Evolutionary conservation across 768 basidiomycete genomes (phyloP), one percentile per base, ranked within the genome.

Genomic region (Rhodotorula kratochvilovae): DNA sequence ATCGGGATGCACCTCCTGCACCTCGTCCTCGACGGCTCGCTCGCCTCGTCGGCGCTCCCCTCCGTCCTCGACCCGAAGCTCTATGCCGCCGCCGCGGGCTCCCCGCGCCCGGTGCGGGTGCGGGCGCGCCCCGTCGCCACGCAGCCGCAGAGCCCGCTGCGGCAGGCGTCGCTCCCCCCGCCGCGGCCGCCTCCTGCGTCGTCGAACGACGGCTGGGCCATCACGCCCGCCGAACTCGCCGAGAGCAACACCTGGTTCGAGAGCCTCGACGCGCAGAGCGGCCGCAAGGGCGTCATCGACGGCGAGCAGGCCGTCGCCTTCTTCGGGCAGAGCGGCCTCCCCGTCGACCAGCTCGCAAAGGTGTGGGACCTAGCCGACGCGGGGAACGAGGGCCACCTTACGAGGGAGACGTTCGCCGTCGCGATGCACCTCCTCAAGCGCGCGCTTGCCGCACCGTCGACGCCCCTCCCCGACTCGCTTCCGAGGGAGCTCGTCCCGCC

Each of bases 341-440:
- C 88, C 2, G 90, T 90, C 70, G 88, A 89, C 36, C 84, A 86
- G 35, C 84, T 99, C n/a, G 96, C 96, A 8, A 88, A 86, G 76
- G 83, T 99, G 60, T 99, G 96, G 95, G 96, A 99, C 80, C 85
- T 99, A 29, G 85, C 92, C 36, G 95, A 98, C 78, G 85, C 97
- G 33, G 87, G 89, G 71, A 89, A 89, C 62, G 89, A 95, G 67
- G 96, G 96, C 3, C 85, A 84, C 65, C 83, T 99, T 59, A 92
- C 88, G 6, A 85, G 88, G 63, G 94, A 97, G 60, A 91, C 92
- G 23, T 98, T 99, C 80, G 95, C 96, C 15, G 89, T 98, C 56
- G 96, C 93, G 7, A 87, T 94, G 87, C 86, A 95, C 81, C 85
- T 99, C 46, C 97, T 99, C 76, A 90, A 91, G 80, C 85, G 85